A percentile compares a stretch with the other conserved stretches of the same genome.
phyloP scores from a whole-genome alignment of 768 basidiomycete species.

The Royoungia palumana region DNA sequence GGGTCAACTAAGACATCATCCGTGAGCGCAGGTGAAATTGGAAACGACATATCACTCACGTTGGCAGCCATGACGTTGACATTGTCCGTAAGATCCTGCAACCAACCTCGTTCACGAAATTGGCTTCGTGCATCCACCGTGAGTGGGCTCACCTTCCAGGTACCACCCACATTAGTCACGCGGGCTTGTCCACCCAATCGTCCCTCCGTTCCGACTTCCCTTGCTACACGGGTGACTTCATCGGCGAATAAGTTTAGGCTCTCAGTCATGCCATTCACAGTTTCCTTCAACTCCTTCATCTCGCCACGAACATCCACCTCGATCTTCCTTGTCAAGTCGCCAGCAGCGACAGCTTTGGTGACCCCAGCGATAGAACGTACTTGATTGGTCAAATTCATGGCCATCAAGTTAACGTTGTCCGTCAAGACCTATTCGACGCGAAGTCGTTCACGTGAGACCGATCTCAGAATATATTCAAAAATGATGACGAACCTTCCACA shows the following conservation, averaged over 20 bases:
- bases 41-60: slow-evolving; percentile 39
- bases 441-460: slow-evolving; percentile 8
- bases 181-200: slow-evolving; percentile 90
- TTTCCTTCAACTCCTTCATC: slow-evolving; percentile 86
- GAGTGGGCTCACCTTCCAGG: slow-evolving; percentile 68
- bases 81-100: slow-evolving; percentile 82
- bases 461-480: neutral
- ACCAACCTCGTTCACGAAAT: slow-evolving; percentile 11
- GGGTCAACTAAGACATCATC: slow-evolving; percentile 59
- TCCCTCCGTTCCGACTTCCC: slow-evolving; percentile 97
- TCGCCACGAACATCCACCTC: slow-evolving; percentile 90
- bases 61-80: slow-evolving; percentile 96
- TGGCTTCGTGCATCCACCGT: neutral
- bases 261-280: slow-evolving; percentile 95
- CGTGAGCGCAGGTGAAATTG: slow-evolving; percentile 2
- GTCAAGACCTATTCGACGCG: slow-evolving; percentile 47
- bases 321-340: slow-evolving; percentile 92
- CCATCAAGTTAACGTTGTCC: slow-evolving; percentile 87
- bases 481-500: slow-evolving; percentile 71
- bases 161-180: slow-evolving; percentile 92
- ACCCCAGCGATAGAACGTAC: slow-evolving; percentile 88
- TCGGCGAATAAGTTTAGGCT: slow-evolving; percentile 81
- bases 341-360: slow-evolving; percentile 91
- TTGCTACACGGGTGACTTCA: slow-evolving; percentile 82
- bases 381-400: slow-evolving; percentile 87